Percentiles rank a stretch among this genome's conserved stretches.
These are phyloP conservation scores for Stipa capillata DNA, from an alignment of 176 grass and related monocot genomes.

Conservation along the genomic window DNA sequence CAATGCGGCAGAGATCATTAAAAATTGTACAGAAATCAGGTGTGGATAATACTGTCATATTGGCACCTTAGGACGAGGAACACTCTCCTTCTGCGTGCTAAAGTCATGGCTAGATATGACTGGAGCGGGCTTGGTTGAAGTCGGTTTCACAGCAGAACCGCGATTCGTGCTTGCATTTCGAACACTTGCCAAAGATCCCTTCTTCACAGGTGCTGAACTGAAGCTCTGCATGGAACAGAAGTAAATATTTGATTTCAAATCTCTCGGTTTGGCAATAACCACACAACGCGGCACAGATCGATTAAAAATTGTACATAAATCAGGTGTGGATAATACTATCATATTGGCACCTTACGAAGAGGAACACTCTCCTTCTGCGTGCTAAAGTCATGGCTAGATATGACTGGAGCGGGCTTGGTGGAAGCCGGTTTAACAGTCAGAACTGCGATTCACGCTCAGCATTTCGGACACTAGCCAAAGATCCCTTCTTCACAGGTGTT, in stretches of 20 bases:
- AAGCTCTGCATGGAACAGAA: slow-evolving; percentile 39
- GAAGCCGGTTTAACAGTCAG: slow-evolving; percentile 24
- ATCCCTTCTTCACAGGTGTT: slow-evolving; percentile 38
- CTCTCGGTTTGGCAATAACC: too few species aligned
- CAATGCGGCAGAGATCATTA: too few species aligned
- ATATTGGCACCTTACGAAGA: slow-evolving; percentile 7
- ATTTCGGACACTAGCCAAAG: slow-evolving; percentile 25
- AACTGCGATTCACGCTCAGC: background rate
- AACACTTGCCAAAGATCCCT: slow-evolving; percentile 28
- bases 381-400: background rate
- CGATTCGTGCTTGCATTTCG: background rate
- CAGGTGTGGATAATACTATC: too few species aligned
- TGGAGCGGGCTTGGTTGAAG: slow-evolving; percentile 33
- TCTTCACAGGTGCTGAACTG: slow-evolving; percentile 37
- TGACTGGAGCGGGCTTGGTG: slow-evolving; percentile 22
- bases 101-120: background rate
- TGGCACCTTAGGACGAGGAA: slow-evolving; percentile 4
- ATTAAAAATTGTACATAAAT: slow-evolving; percentile 35
- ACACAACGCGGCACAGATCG: too few species aligned
- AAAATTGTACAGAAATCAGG: too few species aligned
- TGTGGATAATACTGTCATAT: too few species aligned
- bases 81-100: background rate
- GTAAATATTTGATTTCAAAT: too few species aligned
- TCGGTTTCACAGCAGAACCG: slow-evolving; percentile 20
- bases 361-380: background rate